Conservation (phyloP, 202 grass and related monocot species). For the Setaria italica region DNA sequence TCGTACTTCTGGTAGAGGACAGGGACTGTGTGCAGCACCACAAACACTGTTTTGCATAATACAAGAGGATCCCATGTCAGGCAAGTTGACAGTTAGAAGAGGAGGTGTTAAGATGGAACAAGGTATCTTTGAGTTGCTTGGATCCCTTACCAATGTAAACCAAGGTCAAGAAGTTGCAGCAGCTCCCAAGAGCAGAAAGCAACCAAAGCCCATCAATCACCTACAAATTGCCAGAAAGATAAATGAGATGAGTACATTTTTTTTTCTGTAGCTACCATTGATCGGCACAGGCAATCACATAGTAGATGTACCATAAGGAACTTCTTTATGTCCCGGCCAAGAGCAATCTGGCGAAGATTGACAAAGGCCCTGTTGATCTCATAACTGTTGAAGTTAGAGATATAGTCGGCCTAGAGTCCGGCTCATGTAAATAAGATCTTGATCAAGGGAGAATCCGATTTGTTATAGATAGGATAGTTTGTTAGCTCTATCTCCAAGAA, state of each 20-base stretch:
- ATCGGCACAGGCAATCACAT: conserved; percentile 13
- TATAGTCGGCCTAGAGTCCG: too few species aligned
- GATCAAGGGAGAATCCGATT: too few species aligned
- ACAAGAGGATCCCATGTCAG: conserved; percentile 25
- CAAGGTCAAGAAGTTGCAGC: conserved; percentile 91
- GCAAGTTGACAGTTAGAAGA: not conserved
- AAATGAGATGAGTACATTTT: not conserved
- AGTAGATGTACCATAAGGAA: conserved; percentile 78
- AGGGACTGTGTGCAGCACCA: conserved; percentile 88
- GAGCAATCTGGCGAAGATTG: conserved; percentile 76
- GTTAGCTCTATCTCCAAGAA: too few species aligned
- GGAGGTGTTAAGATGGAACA: not conserved
- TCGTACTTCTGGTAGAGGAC: conserved; percentile 90
- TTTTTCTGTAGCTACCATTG: not conserved
- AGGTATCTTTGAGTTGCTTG: not conserved
- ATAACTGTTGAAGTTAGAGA: too few species aligned
- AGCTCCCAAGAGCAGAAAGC: conserved; percentile 80
- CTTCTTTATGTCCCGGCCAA: conserved; percentile 84
- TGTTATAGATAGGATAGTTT: too few species aligned
- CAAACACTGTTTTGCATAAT: conserved; percentile 65
- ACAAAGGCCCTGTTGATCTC: conserved; percentile 83
- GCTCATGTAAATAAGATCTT: too few species aligned
- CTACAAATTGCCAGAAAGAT: conserved; percentile 43
- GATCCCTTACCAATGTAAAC: conserved; percentile 80
- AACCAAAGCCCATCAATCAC: conserved; percentile 88